Evolutionary conservation across 768 basidiomycete genomes (phyloP), one percentile per base, ranked within the genome.

Genomic region (Calvatia gigantea): DNA sequence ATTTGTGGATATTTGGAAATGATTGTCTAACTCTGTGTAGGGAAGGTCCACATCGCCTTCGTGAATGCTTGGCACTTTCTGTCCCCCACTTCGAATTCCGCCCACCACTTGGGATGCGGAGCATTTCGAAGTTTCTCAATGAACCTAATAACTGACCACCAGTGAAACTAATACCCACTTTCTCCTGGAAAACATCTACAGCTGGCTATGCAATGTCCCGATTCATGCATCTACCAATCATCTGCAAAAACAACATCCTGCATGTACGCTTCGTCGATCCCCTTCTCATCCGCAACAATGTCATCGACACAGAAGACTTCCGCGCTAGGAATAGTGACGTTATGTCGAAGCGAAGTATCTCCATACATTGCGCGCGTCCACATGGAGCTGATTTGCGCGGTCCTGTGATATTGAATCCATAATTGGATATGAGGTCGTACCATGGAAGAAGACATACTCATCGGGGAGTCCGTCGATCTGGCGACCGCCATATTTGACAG

Each of bases 401-500:
- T 19, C 27, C 45, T 47, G 9, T 8, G 32, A 47, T 29, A 23
- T 47, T 29, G n/a, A n/a, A n/a, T 41, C 27, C 17, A 51, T 41
- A 12, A 42, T 19, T 29, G 51, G 17, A 39, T 44, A 23, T 17
- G 29, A 6, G 25, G 25, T 7, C 25, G n/a, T 4, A 28, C 17
- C 38, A 39, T 6, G 19, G 32, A 19, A 33, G 25, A 29, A n/a
- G 31, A 56, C 58, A 7, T 47, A 60, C 55, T 60, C 54, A 6
- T 21, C 45, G 23, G 59, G 51, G 15, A 60, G 28, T 21, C 52
- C 37, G 28, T 60, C 59, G 35, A 60, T 57, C 65, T 72, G 72
- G 53, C 64, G 62, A 17, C 73, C 73, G 3, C 74, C 73, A 55
- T 72, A 71, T 48, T 69, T 69, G 32, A 67, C 65, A 39, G 74